These are phyloP conservation scores for Psilocybe subaeruginosa DNA, from an alignment of 768 basidiomycete genomes.

Conservation along the genomic window DNA sequence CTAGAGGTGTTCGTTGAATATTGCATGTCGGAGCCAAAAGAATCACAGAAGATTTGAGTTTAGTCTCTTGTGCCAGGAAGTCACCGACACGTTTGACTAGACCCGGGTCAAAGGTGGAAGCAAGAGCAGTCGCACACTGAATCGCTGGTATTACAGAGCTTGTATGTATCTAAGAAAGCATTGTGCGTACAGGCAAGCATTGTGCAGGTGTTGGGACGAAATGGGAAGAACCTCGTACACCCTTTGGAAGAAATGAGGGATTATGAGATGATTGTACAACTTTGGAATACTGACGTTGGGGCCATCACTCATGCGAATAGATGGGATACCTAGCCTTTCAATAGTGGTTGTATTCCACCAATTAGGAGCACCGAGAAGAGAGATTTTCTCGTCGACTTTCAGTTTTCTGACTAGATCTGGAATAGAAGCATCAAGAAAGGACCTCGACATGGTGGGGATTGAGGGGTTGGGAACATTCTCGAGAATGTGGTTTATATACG, in stretches of 20 bases:
- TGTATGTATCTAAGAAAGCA: slow-evolving; percentile 5
- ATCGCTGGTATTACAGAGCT: slow-evolving; percentile 7
- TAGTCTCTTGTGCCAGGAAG: slow-evolving; percentile 67
- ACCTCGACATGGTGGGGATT: slow-evolving; percentile 30
- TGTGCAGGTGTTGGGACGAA: slow-evolving; percentile 67
- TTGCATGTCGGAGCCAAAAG: slow-evolving; percentile 78
- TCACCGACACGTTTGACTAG: slow-evolving; percentile 56
- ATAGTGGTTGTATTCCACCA: slow-evolving; percentile 73
- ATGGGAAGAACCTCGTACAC: slow-evolving; percentile 68
- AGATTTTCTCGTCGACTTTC: slow-evolving; percentile 64
- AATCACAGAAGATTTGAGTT: slow-evolving; percentile 63
- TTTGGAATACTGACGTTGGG: slow-evolving; percentile 47
- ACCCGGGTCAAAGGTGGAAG: slow-evolving; percentile 68
- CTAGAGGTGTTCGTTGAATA: slow-evolving; percentile 67
- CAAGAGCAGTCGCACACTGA: slow-evolving; percentile 71
- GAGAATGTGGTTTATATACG: slow-evolving; percentile 10
- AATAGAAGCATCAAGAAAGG: slow-evolving; percentile 58
- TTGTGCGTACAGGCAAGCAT: slow-evolving; percentile 57
- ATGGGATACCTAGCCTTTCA: slow-evolving; percentile 61
- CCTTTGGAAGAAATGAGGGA: slow-evolving; percentile 35
- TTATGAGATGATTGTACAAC: background rate
- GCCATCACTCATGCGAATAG: slow-evolving; percentile 73
- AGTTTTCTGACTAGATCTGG: slow-evolving; percentile 55
- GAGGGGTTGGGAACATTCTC: slow-evolving; percentile 24
- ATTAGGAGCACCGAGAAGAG: slow-evolving; percentile 63